These are phyloP conservation scores for Shiraia sp. DNA, from an alignment of 2,329 filamentous ascomycete species.

Conservation along the genomic window DNA sequence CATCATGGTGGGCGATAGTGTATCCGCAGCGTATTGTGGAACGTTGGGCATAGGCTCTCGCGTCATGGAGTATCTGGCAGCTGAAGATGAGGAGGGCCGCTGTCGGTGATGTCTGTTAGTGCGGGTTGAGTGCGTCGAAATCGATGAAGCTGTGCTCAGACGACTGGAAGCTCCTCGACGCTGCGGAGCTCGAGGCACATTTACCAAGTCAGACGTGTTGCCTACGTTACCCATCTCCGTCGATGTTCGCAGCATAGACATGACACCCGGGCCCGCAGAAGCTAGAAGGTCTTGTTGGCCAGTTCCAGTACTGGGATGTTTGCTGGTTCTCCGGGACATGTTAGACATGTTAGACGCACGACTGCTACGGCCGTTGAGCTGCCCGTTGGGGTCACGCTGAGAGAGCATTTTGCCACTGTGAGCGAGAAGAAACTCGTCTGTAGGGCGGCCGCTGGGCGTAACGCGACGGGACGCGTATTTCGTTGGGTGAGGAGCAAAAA, in stretches of 20 bases:
- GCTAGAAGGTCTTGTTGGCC: conserved; percentile 35
- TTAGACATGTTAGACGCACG: conserved; percentile 52
- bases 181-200: conserved; percentile 40
- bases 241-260: conserved; percentile 56
- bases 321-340: conserved; percentile 39
- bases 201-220: conserved; percentile 43
- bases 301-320: conserved; percentile 25
- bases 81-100: conserved; percentile 47
- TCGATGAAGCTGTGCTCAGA: conserved; percentile 46
- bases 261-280: conserved; percentile 44
- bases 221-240: conserved; percentile 54
- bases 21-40: conserved; percentile 46
- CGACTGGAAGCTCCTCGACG: conserved; percentile 39
- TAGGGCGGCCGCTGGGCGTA: neutral
- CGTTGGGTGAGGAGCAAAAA: conserved; percentile 12
- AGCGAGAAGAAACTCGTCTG: conserved; percentile 1
- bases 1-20: conserved; percentile 40
- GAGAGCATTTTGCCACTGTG: conserved; percentile 47
- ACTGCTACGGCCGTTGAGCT: conserved; percentile 51
- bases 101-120: conserved; percentile 39
- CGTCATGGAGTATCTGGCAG: conserved; percentile 44
- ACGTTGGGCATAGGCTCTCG: conserved; percentile 45
- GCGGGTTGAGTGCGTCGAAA: conserved; percentile 48
- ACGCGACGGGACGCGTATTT: conserved; percentile 2
- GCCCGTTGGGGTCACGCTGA: conserved; percentile 47